Evolutionary conservation across 768 basidiomycete species (phyloP).

Genomic region (Leccinum obscurum): DNA sequence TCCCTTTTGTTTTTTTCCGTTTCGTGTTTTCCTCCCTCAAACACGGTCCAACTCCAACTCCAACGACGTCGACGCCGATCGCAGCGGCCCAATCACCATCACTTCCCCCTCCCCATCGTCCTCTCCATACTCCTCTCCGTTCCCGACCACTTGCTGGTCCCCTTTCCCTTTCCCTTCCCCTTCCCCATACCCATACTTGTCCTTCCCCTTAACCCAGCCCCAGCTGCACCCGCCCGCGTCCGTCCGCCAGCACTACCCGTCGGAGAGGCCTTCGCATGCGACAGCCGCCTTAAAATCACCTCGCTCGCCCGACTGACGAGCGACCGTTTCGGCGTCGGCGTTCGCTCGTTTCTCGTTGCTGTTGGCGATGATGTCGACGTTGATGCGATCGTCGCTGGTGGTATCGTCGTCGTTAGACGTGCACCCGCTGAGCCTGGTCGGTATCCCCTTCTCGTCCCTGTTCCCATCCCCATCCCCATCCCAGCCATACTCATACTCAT

Average conservation of each 20-base stretch:
- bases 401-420: slow-evolving; percentile 18
- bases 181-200: no score
- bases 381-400: not conserved
- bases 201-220: no score
- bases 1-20: not conserved
- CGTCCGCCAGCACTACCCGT: not conserved
- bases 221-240: no score
- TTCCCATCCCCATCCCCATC: no score
- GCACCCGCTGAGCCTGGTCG: slow-evolving; percentile 28
- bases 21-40: not conserved
- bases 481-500: no score
- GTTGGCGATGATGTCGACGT: not conserved
- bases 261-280: slow-evolving; percentile 13
- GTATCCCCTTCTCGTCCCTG: not conserved
- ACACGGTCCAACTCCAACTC: not conserved
- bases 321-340: not conserved
- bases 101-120: slow-evolving; percentile 14
- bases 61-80: not conserved
- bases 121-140: not conserved
- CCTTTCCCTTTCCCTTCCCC: no score
- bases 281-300: slow-evolving; percentile 25
- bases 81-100: slow-evolving; percentile 20
- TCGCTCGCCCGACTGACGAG: slow-evolving; percentile 21
- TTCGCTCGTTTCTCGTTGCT: not conserved
- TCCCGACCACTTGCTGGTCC: no score